Conservation (phyloP, 805 yeast species). For the Zygoascus biomembranicola region DNA sequence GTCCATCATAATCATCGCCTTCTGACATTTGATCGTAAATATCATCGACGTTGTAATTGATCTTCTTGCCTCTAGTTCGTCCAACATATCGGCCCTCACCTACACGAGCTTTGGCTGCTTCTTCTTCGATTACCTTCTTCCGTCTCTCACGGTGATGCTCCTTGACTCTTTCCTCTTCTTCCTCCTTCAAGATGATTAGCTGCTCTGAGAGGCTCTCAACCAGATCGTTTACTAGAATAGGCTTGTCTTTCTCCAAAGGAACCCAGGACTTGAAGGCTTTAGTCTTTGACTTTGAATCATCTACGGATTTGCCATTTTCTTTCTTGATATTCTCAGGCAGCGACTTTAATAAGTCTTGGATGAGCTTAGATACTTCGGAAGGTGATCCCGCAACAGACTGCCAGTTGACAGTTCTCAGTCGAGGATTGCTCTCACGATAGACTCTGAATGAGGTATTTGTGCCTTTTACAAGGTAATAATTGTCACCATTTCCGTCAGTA, state of each 20-base stretch:
- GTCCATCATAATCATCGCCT: slow-evolving; percentile 2
- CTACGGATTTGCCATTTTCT: not conserved
- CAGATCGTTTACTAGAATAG: not conserved
- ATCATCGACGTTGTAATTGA: slow-evolving; percentile 22
- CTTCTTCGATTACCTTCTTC: slow-evolving; percentile 14
- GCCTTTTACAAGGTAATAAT: not conserved
- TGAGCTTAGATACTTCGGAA: slow-evolving; percentile 16
- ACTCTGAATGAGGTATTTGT: slow-evolving; percentile 27
- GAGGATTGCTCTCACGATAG: slow-evolving; percentile 27
- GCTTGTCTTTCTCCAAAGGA: not conserved
- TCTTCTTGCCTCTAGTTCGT: slow-evolving; percentile 25
- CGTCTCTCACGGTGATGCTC: slow-evolving; percentile 5
- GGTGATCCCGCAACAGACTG: slow-evolving; percentile 18
- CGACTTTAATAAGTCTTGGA: not conserved
- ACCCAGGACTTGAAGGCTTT: not conserved
- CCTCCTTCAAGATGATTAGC: slow-evolving; percentile 9
- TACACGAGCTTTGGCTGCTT: slow-evolving; percentile 14
- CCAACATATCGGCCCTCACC: slow-evolving; percentile 26
- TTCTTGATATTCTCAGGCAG: not conserved
- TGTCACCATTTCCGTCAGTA: not conserved
- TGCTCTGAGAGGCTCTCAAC: not conserved
- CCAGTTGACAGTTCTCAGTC: slow-evolving; percentile 27
- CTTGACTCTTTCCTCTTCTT: slow-evolving; percentile 5
- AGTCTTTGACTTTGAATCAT: not conserved
- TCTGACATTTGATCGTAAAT: slow-evolving; percentile 5